phyloP scores from a whole-genome alignment of 169 alveolate genomes.

The Plasmodium gonderi region DNA sequence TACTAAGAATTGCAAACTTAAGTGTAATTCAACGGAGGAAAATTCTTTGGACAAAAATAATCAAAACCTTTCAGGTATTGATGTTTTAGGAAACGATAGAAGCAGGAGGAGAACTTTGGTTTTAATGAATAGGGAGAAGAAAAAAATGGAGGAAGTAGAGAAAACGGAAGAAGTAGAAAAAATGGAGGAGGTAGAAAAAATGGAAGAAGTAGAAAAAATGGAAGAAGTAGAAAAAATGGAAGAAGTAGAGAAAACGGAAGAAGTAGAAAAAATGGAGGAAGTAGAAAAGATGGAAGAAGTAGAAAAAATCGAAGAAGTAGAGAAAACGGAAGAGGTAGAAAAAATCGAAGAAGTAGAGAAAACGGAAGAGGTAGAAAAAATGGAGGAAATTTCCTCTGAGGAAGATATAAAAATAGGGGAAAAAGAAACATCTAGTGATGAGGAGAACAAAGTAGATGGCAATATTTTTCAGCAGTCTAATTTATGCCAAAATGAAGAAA shows the following conservation, averaged over 20 bases:
- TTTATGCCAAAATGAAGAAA: not conserved
- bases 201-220: not conserved
- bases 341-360: not conserved
- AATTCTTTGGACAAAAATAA: not conserved
- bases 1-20: not conserved
- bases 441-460: not conserved
- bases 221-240: not conserved
- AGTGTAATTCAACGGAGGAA: not conserved
- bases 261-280: not conserved
- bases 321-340: not conserved
- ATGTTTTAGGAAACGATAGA: not conserved
- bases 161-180: not conserved
- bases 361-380: not conserved
- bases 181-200: not conserved
- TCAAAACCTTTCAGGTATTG: not conserved
- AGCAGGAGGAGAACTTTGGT: not conserved
- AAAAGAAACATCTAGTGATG: not conserved
- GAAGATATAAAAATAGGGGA: not conserved
- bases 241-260: not conserved
- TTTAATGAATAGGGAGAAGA: not conserved
- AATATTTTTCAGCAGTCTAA: not conserved
- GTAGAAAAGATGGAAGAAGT: not conserved
- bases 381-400: not conserved
- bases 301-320: not conserved
- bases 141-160: not conserved